Evolutionary conservation across 2,329 filamentous ascomycete species (phyloP).

Genomic region (Penicillium glabrum): DNA sequence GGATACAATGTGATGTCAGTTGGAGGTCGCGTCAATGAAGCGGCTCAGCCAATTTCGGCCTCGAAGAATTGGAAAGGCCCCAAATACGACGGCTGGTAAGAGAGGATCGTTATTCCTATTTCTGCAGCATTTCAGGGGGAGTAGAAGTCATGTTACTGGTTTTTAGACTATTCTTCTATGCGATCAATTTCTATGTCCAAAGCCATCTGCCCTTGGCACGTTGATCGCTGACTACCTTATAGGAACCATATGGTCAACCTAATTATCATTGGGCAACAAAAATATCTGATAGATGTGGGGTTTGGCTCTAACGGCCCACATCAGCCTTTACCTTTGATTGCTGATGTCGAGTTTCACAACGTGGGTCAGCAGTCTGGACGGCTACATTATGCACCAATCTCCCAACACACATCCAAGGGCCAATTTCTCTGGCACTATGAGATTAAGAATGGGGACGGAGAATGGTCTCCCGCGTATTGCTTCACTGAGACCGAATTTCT

Average conservation of each 20-base stretch:
- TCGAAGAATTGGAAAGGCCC: conserved; percentile 3
- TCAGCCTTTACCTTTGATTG: conserved; percentile 22
- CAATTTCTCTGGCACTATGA: conserved; percentile 2
- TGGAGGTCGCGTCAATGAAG: conserved; percentile 7
- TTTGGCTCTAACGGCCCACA: conserved; percentile 29
- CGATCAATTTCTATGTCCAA: no score
- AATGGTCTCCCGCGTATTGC: conserved; percentile 60
- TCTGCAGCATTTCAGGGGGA: no score
- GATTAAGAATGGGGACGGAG: background rate
- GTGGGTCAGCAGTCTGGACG: background rate
- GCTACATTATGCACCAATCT: background rate
- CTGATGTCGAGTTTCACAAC: conserved; percentile 29
- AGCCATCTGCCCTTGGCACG: background rate
- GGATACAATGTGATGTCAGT: conserved; percentile 40
- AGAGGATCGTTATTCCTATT: background rate
- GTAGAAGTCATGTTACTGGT: no score
- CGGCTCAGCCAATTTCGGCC: background rate
- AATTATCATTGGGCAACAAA: conserved; percentile 50
- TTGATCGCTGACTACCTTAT: background rate
- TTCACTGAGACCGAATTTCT: conserved; percentile 64
- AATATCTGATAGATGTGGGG: conserved; percentile 32
- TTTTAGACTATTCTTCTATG: no score
- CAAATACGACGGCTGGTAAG: conserved; percentile 3
- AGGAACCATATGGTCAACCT: conserved; percentile 59
- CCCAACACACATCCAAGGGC: background rate